Evolutionary conservation across 2,329 filamentous ascomycete genomes (phyloP).

Genomic region (Dryadomyces quercivorus): DNA sequence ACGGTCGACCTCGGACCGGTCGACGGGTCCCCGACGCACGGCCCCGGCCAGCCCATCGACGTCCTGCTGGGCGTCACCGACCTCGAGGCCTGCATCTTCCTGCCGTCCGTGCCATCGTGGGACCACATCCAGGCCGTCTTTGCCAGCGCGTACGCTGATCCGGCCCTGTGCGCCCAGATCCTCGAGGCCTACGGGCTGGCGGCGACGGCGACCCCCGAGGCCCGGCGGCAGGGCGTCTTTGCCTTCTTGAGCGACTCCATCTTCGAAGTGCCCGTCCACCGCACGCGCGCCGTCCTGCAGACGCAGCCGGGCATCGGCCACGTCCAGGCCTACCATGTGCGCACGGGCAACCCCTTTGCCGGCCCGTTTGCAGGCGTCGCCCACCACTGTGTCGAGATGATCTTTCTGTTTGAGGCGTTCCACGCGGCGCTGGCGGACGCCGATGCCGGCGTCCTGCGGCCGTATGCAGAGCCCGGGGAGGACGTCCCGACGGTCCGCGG

Average conservation of each 20-base stretch:
- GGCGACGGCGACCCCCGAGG: background rate
- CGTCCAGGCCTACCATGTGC: conserved; percentile 3
- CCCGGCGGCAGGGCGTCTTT: background rate
- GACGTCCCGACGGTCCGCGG: background rate
- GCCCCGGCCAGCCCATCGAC: background rate
- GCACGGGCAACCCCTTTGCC: conserved; percentile 5
- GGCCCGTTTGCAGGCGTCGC: conserved; percentile 1
- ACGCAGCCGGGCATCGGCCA: background rate
- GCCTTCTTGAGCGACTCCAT: conserved; percentile 1
- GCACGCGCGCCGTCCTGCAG: background rate
- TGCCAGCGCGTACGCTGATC: background rate
- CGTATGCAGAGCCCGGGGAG: background rate
- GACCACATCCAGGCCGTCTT: background rate
- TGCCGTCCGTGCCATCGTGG: background rate
- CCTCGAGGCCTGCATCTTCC: background rate
- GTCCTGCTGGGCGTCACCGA: background rate
- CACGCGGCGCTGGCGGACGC: background rate
- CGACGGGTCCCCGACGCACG: background rate
- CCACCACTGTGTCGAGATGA: conserved; percentile 7
- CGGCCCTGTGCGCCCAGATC: background rate
- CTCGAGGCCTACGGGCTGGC: background rate
- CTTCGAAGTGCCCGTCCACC: background rate
- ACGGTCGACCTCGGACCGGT: background rate
- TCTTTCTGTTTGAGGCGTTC: conserved; percentile 6
- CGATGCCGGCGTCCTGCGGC: conserved; percentile 13